Base-by-base conservation (phyloP, 345 rosid species). In the Camelina neglecta region DNA sequence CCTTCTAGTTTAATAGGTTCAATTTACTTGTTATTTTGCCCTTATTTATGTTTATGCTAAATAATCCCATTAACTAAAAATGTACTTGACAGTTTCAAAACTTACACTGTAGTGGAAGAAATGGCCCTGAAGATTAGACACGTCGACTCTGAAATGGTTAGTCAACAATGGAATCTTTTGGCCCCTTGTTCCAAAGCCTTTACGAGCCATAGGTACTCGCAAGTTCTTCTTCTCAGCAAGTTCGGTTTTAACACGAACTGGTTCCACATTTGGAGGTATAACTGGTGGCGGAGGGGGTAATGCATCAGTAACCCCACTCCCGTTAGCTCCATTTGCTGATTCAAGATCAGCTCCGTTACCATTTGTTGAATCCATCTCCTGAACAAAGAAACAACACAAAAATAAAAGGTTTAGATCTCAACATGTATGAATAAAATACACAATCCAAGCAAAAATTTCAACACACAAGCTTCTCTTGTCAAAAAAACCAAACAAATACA, bases 101-200 rank as follows among this genome's bases (percentile, higher is more conserved):
- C 92, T 23, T 90, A 94, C 97, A 80, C 92, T 80, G 75, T 92
- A 55, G 39, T 90, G 99, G 69, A 65, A 90, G 85, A 94, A 94
- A 29, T 86, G 74, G 1, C 88, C 93, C 24, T 87, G 88, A 29
- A 69, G 70, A 53, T 80, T 85, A 7, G 83, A 70, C 3, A 92
- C 86, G 48, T 87, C 84, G 9, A 92, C 98, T 84, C 86, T 87
- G 23, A 89, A 94, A 74, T 94, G 97, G 65, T 94, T 94, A 8
- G 97, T 94, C 9, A 85, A 77, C 39, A 94, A 33, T 4, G 64
- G 11, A 16, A 86, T 82, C 86, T 83, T 92, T 23, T 88, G 89
- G 6, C 98, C 97, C 70, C 75, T 94, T 4, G 89, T n/a, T 39
- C 86, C 98, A 72, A 83, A 75, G 11, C 96, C 95, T 11, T 79